Evolutionary conservation across 441 rosid genomes (phyloP), one percentile per base, ranked within the genome.

Genomic region (Erodium chrysanthum): DNA sequence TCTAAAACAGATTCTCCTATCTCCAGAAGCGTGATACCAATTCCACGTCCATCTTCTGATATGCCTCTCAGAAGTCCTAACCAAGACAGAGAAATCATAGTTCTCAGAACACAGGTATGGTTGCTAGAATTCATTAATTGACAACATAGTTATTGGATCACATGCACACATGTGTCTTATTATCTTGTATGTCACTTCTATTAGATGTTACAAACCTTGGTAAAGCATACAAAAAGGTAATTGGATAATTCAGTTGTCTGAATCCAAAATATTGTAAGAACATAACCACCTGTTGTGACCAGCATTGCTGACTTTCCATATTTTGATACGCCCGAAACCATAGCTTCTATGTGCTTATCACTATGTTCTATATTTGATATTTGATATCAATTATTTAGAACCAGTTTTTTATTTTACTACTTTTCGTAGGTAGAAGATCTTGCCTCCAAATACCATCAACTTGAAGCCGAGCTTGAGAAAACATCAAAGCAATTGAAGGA

Each of bases 1-100:
- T 91, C 98, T 46, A 84, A 97, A 86, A 93, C 91, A 68, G 89
- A 81, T 65, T 91, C 98, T 33, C 97, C 96, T 35, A 85, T 86
- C 78, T 91, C 93, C 52, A 88, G 96, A 77, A 86, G 92, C 42
- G 80, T 88, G n/a, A 91, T 90, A 69, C 97, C 96, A 40, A 40
- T 2, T 70, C 93, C 98, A 37, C 95, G 97, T 66, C 85, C 98
- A 71, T 84, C 96, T 17, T 31, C 35, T 31, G 35, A 31, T 4
- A 31, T 31, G 35, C 98, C 98, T 58, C 89, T 91, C 22, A 75
- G 86, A 74, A 88, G 82, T 61, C 92, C 83, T 75, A 76, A 76
- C 79, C 85, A 82, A 67, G 80, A 83, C 82, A 90, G 88, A 85
- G 98, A 89, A 77, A 87, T 87, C 71, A 69, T 79, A 66, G 84